phyloP scores from a whole-genome alignment of 441 rosid species.

The Croton setiger region DNA sequence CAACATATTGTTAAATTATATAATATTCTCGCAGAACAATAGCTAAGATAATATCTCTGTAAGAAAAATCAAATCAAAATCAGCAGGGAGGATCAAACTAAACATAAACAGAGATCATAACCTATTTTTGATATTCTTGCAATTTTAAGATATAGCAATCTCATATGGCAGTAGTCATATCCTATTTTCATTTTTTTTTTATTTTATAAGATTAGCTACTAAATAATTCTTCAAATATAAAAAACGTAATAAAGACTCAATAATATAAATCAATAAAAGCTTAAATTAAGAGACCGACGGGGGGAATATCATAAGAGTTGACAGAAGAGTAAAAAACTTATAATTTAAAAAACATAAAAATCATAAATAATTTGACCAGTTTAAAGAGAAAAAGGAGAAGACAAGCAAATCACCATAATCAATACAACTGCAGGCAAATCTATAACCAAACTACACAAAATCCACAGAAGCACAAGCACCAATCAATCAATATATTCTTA shows the following conservation, averaged over 20 bases:
- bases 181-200: background rate
- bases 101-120: too few relatives aligned
- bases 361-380: background rate
- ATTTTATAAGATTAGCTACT: background rate
- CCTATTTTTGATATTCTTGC: background rate
- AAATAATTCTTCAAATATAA: background rate
- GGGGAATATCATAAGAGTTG: too few relatives aligned
- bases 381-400: background rate
- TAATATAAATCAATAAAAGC: background rate
- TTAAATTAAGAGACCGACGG: background rate
- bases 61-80: background rate
- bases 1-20: background rate
- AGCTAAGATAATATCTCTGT: too few relatives aligned
- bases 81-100: too few relatives aligned
- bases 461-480: background rate
- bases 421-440: conserved; percentile 9
- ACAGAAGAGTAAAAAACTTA: background rate
- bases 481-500: too few relatives aligned
- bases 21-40: conserved; percentile 1
- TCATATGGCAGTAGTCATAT: background rate
- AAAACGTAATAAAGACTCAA: background rate
- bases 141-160: background rate
- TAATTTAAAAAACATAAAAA: background rate
- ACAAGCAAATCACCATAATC: conserved; percentile 6
- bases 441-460: background rate